These are phyloP conservation scores for Favolaschia claudopus DNA, from an alignment of 768 basidiomycete species.

Conservation along the genomic window DNA sequence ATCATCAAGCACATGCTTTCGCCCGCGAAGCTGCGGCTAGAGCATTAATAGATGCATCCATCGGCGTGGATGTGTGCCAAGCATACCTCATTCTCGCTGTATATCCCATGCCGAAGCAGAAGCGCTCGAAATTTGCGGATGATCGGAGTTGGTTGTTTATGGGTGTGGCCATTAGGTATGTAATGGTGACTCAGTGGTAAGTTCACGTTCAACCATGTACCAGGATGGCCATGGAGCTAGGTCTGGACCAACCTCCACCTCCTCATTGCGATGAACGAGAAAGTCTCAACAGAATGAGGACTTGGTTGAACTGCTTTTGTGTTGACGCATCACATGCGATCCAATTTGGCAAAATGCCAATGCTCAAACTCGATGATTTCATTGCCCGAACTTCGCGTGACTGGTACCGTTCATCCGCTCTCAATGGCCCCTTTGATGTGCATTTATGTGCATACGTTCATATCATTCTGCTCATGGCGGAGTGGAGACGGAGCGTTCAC, in stretches of 20 bases:
- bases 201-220: neutral
- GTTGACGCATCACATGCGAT: constrained; percentile 79
- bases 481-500: constrained; percentile 46
- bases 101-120: constrained; percentile 66
- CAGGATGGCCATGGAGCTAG: constrained; percentile 78
- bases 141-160: constrained; percentile 75
- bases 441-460: constrained; percentile 63
- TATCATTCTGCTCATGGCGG: constrained; percentile 55
- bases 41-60: constrained; percentile 65
- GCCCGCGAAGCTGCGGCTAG: constrained; percentile 67
- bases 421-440: constrained; percentile 50
- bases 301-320: constrained; percentile 80
- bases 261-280: constrained; percentile 64
- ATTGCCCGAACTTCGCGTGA: constrained; percentile 56
- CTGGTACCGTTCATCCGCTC: constrained; percentile 55
- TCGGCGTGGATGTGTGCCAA: constrained; percentile 80
- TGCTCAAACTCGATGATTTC: constrained; percentile 68
- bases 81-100: constrained; percentile 75
- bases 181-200: neutral
- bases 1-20: constrained; percentile 65
- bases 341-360: constrained; percentile 77
- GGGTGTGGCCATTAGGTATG: constrained; percentile 72
- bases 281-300: constrained; percentile 72
- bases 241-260: constrained; percentile 64
- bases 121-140: constrained; percentile 75